Percentiles rank a stretch among this genome's conserved stretches.
These are phyloP conservation scores for Talaromyces wortmannii DNA, from an alignment of 495 filamentous ascomycete species.

Conservation along the genomic window DNA sequence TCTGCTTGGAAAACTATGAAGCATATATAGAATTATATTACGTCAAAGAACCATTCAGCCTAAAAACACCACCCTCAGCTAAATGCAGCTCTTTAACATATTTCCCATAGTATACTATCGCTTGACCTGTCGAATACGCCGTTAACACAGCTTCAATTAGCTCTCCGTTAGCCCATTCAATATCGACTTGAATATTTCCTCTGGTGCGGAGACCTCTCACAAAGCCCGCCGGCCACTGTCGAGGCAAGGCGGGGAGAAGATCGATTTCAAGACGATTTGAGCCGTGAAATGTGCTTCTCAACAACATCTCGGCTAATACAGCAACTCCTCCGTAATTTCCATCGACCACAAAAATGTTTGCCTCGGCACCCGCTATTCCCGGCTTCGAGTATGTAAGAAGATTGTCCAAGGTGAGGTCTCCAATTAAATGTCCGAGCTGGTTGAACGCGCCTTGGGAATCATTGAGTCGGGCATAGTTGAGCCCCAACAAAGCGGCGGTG, in stretches of 20 bases:
- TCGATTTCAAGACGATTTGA: slow-evolving; percentile 10
- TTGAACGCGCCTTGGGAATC: slow-evolving; percentile 19
- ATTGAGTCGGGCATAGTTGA: slow-evolving; percentile 19
- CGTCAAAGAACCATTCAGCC: background rate
- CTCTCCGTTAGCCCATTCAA: slow-evolving; percentile 14
- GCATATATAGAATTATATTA: no score
- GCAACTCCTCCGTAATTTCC: slow-evolving; percentile 22
- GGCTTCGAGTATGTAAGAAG: slow-evolving; percentile 6
- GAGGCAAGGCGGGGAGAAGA: slow-evolving; percentile 18
- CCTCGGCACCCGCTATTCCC: background rate
- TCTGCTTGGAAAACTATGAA: no score
- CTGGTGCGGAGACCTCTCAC: slow-evolving; percentile 16
- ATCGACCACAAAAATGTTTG: slow-evolving; percentile 20
- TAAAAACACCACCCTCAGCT: background rate
- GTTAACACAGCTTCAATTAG: background rate
- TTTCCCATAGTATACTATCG: background rate
- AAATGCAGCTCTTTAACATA: background rate
- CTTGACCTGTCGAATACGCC: background rate
- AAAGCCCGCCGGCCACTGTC: slow-evolving; percentile 10
- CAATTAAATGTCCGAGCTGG: slow-evolving; percentile 5
- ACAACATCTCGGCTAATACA: slow-evolving; percentile 20
- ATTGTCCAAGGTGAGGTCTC: background rate
- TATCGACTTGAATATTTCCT: slow-evolving; percentile 17
- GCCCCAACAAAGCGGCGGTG: slow-evolving; percentile 1
- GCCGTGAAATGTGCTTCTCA: slow-evolving; percentile 10